A percentile compares a stretch with the other conserved stretches of the same genome.
These are phyloP conservation scores for Neopestalotiopsis clavispora DNA, from an alignment of 2,329 filamentous ascomycete species.

Conservation along the genomic window DNA sequence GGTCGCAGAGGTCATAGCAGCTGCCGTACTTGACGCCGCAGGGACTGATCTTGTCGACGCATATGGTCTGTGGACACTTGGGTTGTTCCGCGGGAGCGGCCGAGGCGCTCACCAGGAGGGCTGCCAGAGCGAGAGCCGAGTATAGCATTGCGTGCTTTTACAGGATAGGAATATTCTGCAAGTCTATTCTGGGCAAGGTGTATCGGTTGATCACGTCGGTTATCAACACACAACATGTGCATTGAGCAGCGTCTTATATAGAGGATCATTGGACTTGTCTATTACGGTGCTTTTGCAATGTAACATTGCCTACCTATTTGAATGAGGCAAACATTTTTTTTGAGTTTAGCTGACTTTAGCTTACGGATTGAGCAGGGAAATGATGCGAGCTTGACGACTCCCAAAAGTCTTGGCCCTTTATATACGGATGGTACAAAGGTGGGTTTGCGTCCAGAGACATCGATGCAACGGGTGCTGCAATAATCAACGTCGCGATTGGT, in stretches of 20 bases:
- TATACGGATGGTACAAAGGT: not conserved
- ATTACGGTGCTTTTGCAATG: not conserved
- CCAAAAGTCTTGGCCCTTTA: not conserved
- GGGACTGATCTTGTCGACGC: not conserved
- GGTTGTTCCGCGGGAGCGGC: not conserved
- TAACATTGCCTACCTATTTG: not conserved
- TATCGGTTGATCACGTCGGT: not conserved
- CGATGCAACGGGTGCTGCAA: not conserved
- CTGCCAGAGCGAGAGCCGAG: not conserved
- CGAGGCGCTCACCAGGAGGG: not conserved
- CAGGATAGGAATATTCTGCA: not conserved
- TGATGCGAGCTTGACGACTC: not conserved
- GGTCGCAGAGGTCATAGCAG: constrained; percentile 1
- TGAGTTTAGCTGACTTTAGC: not conserved
- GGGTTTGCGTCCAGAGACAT: not conserved
- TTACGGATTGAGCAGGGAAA: not conserved
- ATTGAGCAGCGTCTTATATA: not conserved
- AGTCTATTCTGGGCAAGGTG: not conserved
- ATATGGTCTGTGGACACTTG: not conserved
- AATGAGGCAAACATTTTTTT: not conserved
- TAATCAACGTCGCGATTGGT: not conserved
- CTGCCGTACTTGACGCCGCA: not conserved
- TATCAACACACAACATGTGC: not conserved
- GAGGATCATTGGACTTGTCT: not conserved
- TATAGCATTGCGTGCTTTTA: not conserved